Evolutionary conservation across 148 eudicot genomes (phyloP).

Genomic region (Fagopyrum tataricum): DNA sequence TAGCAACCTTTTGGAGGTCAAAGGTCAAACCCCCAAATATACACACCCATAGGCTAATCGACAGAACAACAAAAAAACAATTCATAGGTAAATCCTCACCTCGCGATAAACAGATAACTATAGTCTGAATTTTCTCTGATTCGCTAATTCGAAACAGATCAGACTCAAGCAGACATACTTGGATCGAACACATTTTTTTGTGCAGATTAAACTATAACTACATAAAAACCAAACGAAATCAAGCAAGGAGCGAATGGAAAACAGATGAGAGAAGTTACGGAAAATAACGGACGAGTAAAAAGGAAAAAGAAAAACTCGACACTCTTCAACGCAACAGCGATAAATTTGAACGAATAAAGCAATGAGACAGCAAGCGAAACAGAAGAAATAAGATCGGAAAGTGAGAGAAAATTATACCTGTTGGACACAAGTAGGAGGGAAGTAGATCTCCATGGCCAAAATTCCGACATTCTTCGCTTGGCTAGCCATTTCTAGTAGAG

Average conservation of each 20-base stretch:
- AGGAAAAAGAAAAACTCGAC: background rate
- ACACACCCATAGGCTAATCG: background rate
- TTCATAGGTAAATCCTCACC: background rate
- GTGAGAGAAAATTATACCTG: conserved; percentile 42
- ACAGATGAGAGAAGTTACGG: background rate
- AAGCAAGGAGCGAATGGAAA: background rate
- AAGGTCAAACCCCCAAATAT: conserved; percentile 5
- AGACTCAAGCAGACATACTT: background rate
- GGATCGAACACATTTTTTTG: background rate
- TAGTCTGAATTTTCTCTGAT: background rate
- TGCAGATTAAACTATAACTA: background rate
- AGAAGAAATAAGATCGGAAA: conserved; percentile 3
- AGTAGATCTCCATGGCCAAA: conserved; percentile 95
- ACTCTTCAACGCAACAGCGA: background rate
- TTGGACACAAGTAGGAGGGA: conserved; percentile 88
- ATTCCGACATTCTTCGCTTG: conserved; percentile 72
- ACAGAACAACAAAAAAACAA: background rate
- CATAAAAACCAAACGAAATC: background rate
- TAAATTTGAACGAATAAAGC: background rate
- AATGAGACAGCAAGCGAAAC: background rate
- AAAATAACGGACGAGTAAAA: background rate
- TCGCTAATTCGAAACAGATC: conserved; percentile 2
- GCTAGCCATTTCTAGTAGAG: background rate
- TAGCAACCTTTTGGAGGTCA: background rate
- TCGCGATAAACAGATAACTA: background rate